Evolutionary conservation across 2,329 filamentous ascomycete genomes (phyloP).

Genomic region (Fusarium stilboides): DNA sequence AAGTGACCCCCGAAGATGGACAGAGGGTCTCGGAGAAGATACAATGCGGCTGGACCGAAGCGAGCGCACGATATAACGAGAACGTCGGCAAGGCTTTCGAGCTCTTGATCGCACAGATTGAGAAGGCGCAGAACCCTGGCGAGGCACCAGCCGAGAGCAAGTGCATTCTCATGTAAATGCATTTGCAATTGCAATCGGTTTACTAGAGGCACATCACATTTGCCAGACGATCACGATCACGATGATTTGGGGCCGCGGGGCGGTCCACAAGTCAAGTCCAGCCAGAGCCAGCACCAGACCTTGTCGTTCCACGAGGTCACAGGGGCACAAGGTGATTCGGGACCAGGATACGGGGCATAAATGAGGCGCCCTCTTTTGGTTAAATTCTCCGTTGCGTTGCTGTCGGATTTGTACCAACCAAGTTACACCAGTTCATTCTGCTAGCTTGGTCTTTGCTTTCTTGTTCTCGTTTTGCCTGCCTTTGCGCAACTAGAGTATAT

Average conservation of each 20-base stretch:
- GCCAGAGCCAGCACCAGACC: conserved; percentile 7
- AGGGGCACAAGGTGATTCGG: conserved; percentile 35
- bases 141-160: conserved; percentile 86
- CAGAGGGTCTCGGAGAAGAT: conserved; percentile 88
- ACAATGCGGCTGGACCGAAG: conserved; percentile 94
- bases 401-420: conserved; percentile 24
- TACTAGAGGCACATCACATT: conserved; percentile 4
- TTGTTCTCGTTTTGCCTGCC: conserved; percentile 19
- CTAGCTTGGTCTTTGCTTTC: conserved; percentile 20
- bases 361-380: conserved; percentile 31
- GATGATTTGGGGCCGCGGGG: conserved; percentile 34
- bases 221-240: conserved; percentile 28
- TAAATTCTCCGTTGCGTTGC: conserved; percentile 34
- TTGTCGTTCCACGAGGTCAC: conserved; percentile 32
- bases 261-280: conserved; percentile 30
- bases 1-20: conserved; percentile 89
- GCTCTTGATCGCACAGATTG: conserved; percentile 92
- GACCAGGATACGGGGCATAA: conserved; percentile 30
- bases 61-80: conserved; percentile 93
- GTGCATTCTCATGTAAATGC: conserved; percentile 84
- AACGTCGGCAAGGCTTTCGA: conserved; percentile 96
- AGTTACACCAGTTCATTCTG: conserved; percentile 17
- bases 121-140: conserved; percentile 91
- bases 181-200: conserved; percentile 3
- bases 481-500: conserved; percentile 41